Evolutionary conservation across 164 flowering plant species (phyloP).

Genomic region (Stephania yunnanensis): DNA sequence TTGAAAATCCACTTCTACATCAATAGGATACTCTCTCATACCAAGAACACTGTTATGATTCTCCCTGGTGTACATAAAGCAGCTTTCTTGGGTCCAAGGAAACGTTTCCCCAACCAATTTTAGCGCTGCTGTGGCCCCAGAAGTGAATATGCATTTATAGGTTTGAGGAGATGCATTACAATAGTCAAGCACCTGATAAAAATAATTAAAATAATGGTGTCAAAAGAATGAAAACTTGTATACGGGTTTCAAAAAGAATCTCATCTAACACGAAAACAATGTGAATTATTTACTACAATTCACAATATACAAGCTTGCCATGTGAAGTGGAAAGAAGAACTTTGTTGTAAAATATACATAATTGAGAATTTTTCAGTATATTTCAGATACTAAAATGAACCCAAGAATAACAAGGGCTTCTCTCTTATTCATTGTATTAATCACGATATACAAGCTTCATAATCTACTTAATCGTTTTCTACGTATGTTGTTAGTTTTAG

Average conservation of each 20-base stretch:
- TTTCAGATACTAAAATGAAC: not conserved
- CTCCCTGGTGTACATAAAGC: slow-evolving; percentile 84
- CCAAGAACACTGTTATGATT: slow-evolving; percentile 98
- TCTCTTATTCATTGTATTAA: no score
- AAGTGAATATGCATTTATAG: slow-evolving; percentile 87
- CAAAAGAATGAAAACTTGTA: not conserved
- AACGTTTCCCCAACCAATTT: slow-evolving; percentile 91
- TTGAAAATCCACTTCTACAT: not conserved
- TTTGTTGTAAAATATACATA: not conserved
- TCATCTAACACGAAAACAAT: not conserved
- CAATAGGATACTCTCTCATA: slow-evolving; percentile 85
- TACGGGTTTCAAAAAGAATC: not conserved
- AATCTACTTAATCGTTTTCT: no score
- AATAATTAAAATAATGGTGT: not conserved
- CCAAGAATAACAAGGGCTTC: no score
- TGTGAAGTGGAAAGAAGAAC: not conserved
- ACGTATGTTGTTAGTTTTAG: no score
- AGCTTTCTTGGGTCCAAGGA: slow-evolving; percentile 79
- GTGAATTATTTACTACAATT: not conserved
- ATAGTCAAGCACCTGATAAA: slow-evolving; percentile 65
- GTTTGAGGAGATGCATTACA: slow-evolving; percentile 78
- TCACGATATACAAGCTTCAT: no score
- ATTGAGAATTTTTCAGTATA: not conserved
- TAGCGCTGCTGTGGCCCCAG: slow-evolving; percentile 91
- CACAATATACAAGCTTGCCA: not conserved